Conservation (phyloP, 805 yeast genomes). For the Ogataea allantospora region DNA sequence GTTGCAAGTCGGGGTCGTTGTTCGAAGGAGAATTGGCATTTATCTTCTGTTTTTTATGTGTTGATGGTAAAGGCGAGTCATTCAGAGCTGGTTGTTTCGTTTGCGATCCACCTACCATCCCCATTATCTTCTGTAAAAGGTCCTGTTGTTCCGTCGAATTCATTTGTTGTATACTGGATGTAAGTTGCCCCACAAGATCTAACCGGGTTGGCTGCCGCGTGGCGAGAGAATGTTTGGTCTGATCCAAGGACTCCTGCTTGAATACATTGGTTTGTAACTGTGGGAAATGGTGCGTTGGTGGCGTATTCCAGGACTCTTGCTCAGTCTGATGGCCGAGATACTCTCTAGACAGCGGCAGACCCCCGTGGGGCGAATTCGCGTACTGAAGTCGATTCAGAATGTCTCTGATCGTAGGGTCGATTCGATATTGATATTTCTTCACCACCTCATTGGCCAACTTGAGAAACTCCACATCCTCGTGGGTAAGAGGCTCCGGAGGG, state of each 20-base stretch:
- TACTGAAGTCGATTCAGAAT: constrained; percentile 59
- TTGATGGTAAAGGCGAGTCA: neutral
- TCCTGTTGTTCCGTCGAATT: constrained; percentile 26
- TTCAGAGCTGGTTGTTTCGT: neutral
- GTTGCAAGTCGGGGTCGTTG: constrained; percentile 2
- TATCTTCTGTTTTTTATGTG: neutral
- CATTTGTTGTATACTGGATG: constrained; percentile 25
- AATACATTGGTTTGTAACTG: constrained; percentile 11
- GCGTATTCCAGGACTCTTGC: constrained; percentile 5
- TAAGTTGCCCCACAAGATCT: constrained; percentile 27
- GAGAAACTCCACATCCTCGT: constrained; percentile 55
- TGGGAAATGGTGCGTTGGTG: constrained; percentile 9
- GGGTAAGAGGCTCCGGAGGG: constrained; percentile 28
- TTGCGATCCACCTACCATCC: constrained; percentile 6
- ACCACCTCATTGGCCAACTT: constrained; percentile 62
- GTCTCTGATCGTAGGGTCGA: constrained; percentile 64
- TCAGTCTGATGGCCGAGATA: constrained; percentile 14
- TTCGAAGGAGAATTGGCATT: neutral
- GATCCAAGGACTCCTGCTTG: constrained; percentile 1
- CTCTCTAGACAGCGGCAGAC: constrained; percentile 36
- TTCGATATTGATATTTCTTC: constrained; percentile 39
- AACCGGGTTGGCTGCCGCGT: constrained; percentile 6
- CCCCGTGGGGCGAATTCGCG: constrained; percentile 58
- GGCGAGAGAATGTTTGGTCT: no score
- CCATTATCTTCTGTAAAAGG: constrained; percentile 19